Conservation (phyloP, 2,329 filamentous ascomycete genomes). For the Neonectria punicea region DNA sequence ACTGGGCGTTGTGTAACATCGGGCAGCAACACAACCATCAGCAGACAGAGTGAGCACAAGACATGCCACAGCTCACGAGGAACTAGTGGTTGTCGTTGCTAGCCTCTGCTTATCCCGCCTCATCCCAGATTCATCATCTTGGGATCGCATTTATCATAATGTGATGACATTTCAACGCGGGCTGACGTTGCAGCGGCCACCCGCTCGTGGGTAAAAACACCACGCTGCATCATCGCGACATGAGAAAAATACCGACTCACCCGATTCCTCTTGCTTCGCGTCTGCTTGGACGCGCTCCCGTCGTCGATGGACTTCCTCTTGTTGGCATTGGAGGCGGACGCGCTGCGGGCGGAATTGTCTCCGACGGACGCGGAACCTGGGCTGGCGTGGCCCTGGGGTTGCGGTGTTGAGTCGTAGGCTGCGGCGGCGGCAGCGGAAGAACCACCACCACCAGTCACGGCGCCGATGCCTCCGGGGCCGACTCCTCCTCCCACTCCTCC, state of each 20-base stretch:
- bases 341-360: slow-evolving; percentile 60
- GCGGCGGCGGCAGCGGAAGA: slow-evolving; percentile 34
- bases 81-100: background rate
- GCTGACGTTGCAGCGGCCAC: background rate
- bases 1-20: background rate
- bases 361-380: slow-evolving; percentile 55
- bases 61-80: background rate
- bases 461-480: slow-evolving; percentile 33
- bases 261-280: slow-evolving; percentile 69
- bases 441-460: slow-evolving; percentile 20
- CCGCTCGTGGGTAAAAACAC: background rate
- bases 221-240: background rate
- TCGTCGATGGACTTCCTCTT: slow-evolving; percentile 57
- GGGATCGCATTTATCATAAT: background rate
- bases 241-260: slow-evolving; percentile 50
- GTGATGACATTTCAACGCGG: background rate
- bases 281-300: slow-evolving; percentile 56
- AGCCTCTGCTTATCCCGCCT: slow-evolving; percentile 3
- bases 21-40: background rate
- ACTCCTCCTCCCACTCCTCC: slow-evolving; percentile 19
- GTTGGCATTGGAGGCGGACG: slow-evolving; percentile 40
- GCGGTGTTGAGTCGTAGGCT: slow-evolving; percentile 48
- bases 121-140: background rate
- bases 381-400: slow-evolving; percentile 46
- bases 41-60: background rate